Base-by-base conservation (phyloP, 202 grass and related monocot species). In the Zizania palustris region DNA sequence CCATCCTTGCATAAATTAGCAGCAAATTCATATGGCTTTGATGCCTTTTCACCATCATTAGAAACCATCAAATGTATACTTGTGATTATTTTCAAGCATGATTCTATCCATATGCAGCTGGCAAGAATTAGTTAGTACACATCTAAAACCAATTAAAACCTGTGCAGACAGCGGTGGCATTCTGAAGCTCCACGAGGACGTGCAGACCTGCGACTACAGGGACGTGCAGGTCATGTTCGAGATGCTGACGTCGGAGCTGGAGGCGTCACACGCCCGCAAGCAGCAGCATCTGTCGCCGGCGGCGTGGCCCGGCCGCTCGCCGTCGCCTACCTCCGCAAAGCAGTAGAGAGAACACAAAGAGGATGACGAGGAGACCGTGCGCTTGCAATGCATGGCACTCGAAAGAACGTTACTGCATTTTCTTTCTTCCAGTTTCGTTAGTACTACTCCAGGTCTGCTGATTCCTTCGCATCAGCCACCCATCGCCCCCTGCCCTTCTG, bases 161-260 rank as follows among this genome's bases (percentile, higher is more conserved):
- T 71, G 46, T 76, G 72, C 83, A 97, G 93, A 81, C 36, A 90
- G 28, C 56, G 86, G 88, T 18, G 96, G 96, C 60, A 91, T 97
- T 13, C 78, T 97, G 72, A 91, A 97, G 64, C 75, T 97, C 13
- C 86, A 91, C 11, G 86, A 91, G 33, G 93, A 97, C 65, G 93
- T 97, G 51, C 81, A 91, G 70, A 97, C 69, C 51, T 97, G 93
- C 13, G 93, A 77, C n/a, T 93, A 93, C 82, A 69, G 85, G 74
- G 93, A 97, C 59, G 93, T 97, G 78, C 90, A 97, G 61, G 86
- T 97, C 65, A 87, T 97, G 86, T 97, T 92, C 78, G 90, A 97
- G 65, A 97, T 97, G 79, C 57, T 97, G 63, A 91, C 88, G 15
- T 89, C 89, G 11, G 93, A 93, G 69, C 60, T 91, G 59, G 86